Evolutionary conservation across 495 filamentous ascomycete genomes (phyloP).

Genomic region (Penicillium parvum): DNA sequence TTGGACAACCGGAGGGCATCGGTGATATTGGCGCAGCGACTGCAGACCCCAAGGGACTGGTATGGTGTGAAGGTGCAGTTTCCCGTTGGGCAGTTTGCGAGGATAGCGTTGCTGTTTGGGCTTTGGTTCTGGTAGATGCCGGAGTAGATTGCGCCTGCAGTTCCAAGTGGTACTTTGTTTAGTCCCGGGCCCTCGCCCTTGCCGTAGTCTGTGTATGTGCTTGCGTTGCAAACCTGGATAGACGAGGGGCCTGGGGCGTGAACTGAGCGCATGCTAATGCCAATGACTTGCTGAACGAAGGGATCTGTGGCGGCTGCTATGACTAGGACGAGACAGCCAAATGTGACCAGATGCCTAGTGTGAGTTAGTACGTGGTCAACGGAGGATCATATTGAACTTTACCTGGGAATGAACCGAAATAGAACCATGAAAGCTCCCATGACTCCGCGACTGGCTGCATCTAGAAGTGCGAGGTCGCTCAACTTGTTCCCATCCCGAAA

Average conservation of each 20-base stretch:
- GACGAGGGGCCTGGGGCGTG: constrained; percentile 12
- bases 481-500: constrained; percentile 37
- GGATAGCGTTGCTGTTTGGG: constrained; percentile 15
- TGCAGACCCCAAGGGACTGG: constrained; percentile 44
- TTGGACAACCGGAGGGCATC: constrained; percentile 11
- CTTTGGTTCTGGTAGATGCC: constrained; percentile 25
- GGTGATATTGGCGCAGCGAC: constrained; percentile 34
- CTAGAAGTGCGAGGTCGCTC: constrained; percentile 38
- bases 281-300: constrained; percentile 43
- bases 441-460: constrained; percentile 40
- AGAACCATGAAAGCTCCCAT: constrained; percentile 33
- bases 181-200: constrained; percentile 25
- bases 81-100: constrained; percentile 35
- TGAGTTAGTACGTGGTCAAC: background rate
- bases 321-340: constrained; percentile 37
- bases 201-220: constrained; percentile 23
- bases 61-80: constrained; percentile 42
- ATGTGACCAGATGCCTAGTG: constrained; percentile 34
- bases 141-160: constrained; percentile 38
- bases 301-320: constrained; percentile 38
- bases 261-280: constrained; percentile 20
- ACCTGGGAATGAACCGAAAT: constrained; percentile 22
- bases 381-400: background rate
- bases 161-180: constrained; percentile 25
- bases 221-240: constrained; percentile 24